Conservation (phyloP, 2,329 filamentous ascomycete genomes). For the Nannizziopsis arthrosporioides region DNA sequence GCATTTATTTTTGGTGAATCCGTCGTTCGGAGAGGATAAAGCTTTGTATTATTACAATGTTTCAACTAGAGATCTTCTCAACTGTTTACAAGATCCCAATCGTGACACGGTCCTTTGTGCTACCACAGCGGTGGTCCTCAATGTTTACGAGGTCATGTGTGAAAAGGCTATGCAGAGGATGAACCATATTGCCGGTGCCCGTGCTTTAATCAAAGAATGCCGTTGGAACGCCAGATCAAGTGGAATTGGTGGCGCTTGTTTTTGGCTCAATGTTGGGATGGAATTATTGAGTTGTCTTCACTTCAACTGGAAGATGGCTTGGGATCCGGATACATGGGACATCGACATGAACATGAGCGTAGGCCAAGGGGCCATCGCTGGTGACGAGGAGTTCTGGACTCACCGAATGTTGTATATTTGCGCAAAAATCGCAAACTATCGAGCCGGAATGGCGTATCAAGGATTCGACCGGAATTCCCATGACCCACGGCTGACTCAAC, state of each 20-base stretch:
- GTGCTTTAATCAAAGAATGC: slow-evolving; percentile 79
- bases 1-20: slow-evolving; percentile 61
- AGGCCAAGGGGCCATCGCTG: slow-evolving; percentile 41
- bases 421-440: slow-evolving; percentile 77
- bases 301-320: slow-evolving; percentile 75
- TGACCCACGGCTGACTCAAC: slow-evolving; percentile 51
- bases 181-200: slow-evolving; percentile 76
- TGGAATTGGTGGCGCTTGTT: slow-evolving; percentile 76
- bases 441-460: slow-evolving; percentile 55
- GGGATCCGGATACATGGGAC: slow-evolving; percentile 85
- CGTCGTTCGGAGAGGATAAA: slow-evolving; percentile 61
- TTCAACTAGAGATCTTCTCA: slow-evolving; percentile 65
- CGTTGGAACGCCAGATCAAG: slow-evolving; percentile 70
- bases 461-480: slow-evolving; percentile 47
- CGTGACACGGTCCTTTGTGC: slow-evolving; percentile 75
- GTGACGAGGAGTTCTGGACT: slow-evolving; percentile 72
- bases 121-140: slow-evolving; percentile 74
- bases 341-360: slow-evolving; percentile 62
- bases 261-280: slow-evolving; percentile 87
- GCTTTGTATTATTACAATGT: slow-evolving; percentile 75
- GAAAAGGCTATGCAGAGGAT: slow-evolving; percentile 67
- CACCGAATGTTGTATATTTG: slow-evolving; percentile 81
- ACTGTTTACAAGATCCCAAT: slow-evolving; percentile 69
- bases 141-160: slow-evolving; percentile 88
- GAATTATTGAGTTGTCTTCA: slow-evolving; percentile 81